These are phyloP conservation scores for Phaeosphaeriaceae sp. DNA, from an alignment of 2,329 filamentous ascomycete genomes.

Conservation along the genomic window DNA sequence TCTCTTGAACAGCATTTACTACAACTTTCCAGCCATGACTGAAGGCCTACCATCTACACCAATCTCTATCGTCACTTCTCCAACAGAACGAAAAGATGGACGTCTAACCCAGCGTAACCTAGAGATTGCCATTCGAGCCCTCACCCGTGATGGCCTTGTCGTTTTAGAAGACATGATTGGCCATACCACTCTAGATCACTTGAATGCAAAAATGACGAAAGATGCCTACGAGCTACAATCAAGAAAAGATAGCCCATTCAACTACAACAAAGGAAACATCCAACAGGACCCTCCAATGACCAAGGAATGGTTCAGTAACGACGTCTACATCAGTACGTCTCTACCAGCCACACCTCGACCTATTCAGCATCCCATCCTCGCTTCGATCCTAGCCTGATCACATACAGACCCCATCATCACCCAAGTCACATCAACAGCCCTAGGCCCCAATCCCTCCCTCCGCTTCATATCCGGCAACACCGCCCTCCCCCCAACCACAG, in stretches of 20 bases:
- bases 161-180: conserved; percentile 46
- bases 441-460: conserved; percentile 40
- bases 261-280: conserved; percentile 68
- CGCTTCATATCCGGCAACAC: conserved; percentile 46
- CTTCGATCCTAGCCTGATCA: background rate
- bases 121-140: conserved; percentile 51
- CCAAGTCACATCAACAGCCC: conserved; percentile 60
- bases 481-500: conserved; percentile 54
- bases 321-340: conserved; percentile 61
- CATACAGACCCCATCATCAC: conserved; percentile 60
- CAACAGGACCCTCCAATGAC: conserved; percentile 66
- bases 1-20: too few relatives aligned
- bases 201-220: conserved; percentile 66
- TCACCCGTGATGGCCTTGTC: conserved; percentile 42
- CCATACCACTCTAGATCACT: conserved; percentile 58
- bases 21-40: conserved; percentile 17
- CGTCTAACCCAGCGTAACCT: conserved; percentile 57
- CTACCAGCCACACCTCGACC: too few relatives aligned
- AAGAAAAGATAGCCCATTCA: conserved; percentile 62
- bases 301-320: conserved; percentile 42
- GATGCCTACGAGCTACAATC: conserved; percentile 62
- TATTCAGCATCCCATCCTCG: background rate
- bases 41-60: conserved; percentile 30
- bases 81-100: conserved; percentile 48
- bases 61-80: conserved; percentile 50